Percentiles rank a stretch among this genome's conserved stretches.
Evolutionary conservation across 371 early-diverging fungal species (phyloP).

Genomic region (Batkoa obscura): DNA sequence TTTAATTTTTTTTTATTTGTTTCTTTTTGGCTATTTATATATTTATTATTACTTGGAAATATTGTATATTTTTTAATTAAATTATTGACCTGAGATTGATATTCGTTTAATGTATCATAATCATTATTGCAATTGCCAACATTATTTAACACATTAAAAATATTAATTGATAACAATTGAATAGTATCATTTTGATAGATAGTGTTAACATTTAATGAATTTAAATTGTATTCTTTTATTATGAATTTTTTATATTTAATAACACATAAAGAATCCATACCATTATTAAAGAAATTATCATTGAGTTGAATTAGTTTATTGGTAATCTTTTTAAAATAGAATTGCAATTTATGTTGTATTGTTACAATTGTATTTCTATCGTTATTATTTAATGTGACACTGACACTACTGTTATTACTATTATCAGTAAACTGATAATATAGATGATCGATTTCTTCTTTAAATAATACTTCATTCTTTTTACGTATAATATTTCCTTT

Average conservation of each 20-base stretch:
- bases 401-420: not conserved
- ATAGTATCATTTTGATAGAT: conserved; percentile 3
- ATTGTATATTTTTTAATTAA: not conserved
- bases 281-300: not conserved
- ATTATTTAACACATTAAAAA: not conserved
- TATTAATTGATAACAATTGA: not conserved
- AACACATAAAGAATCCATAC: not conserved
- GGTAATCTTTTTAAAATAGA: not conserved
- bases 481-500: conserved; percentile 12
- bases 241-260: not conserved
- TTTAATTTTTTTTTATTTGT: not conserved
- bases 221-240: not conserved
- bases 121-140: not conserved
- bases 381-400: not conserved
- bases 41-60: not conserved
- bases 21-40: conserved; percentile 3
- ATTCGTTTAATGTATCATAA: not conserved
- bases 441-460: not conserved
- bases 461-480: not conserved
- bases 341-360: not conserved
- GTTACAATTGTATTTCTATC: not conserved
- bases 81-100: not conserved
- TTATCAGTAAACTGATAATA: not conserved
- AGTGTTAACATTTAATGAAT: not conserved
- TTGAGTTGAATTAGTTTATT: not conserved